Percentiles rank a stretch among this genome's conserved stretches.
These are phyloP conservation scores for Metarhizium guizhouense DNA, from an alignment of 2,329 filamentous ascomycete species.

Conservation along the genomic window DNA sequence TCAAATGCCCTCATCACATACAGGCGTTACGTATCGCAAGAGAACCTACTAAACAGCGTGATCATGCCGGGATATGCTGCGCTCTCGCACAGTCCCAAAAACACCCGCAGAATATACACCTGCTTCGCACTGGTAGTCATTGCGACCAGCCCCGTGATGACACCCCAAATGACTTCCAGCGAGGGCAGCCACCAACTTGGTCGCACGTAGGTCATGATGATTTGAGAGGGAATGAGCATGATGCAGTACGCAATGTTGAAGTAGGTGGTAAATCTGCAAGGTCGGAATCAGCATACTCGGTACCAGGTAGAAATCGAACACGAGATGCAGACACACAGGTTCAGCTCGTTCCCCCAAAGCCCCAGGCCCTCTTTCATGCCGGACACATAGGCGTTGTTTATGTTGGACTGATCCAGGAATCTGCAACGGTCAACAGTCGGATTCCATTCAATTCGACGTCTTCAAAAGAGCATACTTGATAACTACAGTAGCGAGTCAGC, in stretches of 20 bases:
- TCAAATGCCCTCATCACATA: too few relatives aligned
- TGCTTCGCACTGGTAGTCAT: slow-evolving; percentile 24
- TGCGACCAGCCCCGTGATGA: slow-evolving; percentile 20
- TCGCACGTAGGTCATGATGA: slow-evolving; percentile 28
- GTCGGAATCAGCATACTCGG: background rate
- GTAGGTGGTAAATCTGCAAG: slow-evolving; percentile 26
- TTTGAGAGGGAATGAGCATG: slow-evolving; percentile 27
- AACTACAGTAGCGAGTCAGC: background rate
- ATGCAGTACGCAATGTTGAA: slow-evolving; percentile 53
- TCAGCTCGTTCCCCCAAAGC: slow-evolving; percentile 26
- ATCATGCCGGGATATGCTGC: slow-evolving; percentile 27
- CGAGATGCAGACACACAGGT: background rate
- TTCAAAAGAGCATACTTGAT: background rate
- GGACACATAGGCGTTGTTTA: slow-evolving; percentile 26
- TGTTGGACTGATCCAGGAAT: slow-evolving; percentile 20
- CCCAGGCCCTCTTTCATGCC: slow-evolving; percentile 39
- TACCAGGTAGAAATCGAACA: background rate
- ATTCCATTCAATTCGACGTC: too few relatives aligned
- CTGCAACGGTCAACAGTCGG: background rate
- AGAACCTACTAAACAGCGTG: slow-evolving; percentile 19
- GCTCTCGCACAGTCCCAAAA: slow-evolving; percentile 28
- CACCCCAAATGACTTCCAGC: slow-evolving; percentile 21
- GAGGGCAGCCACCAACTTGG: slow-evolving; percentile 29
- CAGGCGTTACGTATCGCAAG: too few relatives aligned
- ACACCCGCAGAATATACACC: slow-evolving; percentile 29